Evolutionary conservation across 345 rosid genomes (phyloP), one percentile per base, ranked within the genome.

Genomic region (Arabidopsis thaliana): DNA sequence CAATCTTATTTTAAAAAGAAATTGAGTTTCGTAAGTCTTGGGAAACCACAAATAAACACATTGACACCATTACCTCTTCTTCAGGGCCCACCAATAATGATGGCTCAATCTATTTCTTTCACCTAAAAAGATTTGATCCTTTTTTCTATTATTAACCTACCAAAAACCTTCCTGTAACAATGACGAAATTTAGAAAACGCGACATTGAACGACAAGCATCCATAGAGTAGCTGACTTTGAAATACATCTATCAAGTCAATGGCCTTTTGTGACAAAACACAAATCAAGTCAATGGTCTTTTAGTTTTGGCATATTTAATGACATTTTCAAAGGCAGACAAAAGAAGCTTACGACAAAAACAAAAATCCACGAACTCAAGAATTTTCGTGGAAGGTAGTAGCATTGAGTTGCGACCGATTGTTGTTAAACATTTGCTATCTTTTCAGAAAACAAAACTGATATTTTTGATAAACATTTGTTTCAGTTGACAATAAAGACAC

Each of bases 231-330:
- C 20, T 45, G 20, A n/a, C 49, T 44, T 42, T 12, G 13, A 44
- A 20, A 49, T 2, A 6, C 8, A 49, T 22, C 28, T 49, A 49
- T 49, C 64, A 40, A 40, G 49, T 40, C 65, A 10, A 40, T 60
- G 65, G 48, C 20, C 20, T 23, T 60, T 38, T 6, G 65, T 38
- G n/a, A 60, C 49, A 7, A 12, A 5, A 22, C 0, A 3, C 5
- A 22, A 4, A 37, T 20, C 56, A 65, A 57, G 78, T 74, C 78
- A 65, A 74, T 56, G 72, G 77, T 64, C 71, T 55, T 64, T 45
- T 13, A 46, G 66, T 66, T 74, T 74, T 66, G 72, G 51, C 72
- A 24, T 66, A 13, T 73, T 25, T 7, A 57, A 37, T 73, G 57
- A 44, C 10, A 36, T 11, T 45, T 45, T 40, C 52, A 65, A 74